A percentile compares a stretch with the other conserved stretches of the same genome.
These are phyloP conservation scores for Pseudocercospora vitis DNA, from an alignment of 2,329 filamentous ascomycete genomes.

Conservation along the genomic window DNA sequence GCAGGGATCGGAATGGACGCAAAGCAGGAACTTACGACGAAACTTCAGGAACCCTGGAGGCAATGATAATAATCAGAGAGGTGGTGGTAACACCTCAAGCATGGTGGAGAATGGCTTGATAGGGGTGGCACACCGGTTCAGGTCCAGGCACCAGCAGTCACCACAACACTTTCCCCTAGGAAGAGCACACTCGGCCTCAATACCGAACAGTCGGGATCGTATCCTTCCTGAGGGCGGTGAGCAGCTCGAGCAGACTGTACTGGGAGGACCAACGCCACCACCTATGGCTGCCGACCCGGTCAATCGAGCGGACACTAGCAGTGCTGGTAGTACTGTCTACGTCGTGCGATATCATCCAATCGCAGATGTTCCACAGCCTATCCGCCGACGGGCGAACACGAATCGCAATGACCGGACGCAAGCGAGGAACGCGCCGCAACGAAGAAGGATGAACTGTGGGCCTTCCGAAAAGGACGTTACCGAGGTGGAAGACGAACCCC, in stretches of 20 bases:
- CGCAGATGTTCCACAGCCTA: slow-evolving; percentile 46
- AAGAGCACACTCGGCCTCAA: slow-evolving; percentile 32
- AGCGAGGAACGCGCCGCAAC: slow-evolving; percentile 6
- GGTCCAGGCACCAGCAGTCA: slow-evolving; percentile 27
- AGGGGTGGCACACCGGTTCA: slow-evolving; percentile 31
- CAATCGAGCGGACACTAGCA: slow-evolving; percentile 61
- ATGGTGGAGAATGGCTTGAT: slow-evolving; percentile 31
- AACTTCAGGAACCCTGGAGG: slow-evolving; percentile 35
- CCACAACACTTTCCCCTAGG: slow-evolving; percentile 37
- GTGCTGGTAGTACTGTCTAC: slow-evolving; percentile 64
- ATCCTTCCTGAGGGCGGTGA: slow-evolving; percentile 4
- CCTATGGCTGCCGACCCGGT: slow-evolving; percentile 55
- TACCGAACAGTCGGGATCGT: slow-evolving; percentile 19
- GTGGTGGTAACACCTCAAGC: slow-evolving; percentile 27
- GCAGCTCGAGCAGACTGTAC: slow-evolving; percentile 2
- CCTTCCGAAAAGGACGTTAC: slow-evolving; percentile 31
- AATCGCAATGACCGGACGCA: slow-evolving; percentile 23
- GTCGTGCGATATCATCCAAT: slow-evolving; percentile 62
- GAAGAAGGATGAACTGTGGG: slow-evolving; percentile 9
- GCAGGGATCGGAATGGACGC: slow-evolving; percentile 55
- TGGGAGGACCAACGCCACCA: slow-evolving; percentile 43
- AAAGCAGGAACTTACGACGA: slow-evolving; percentile 42
- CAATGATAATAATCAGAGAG: slow-evolving; percentile 32
- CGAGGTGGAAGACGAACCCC: slow-evolving; percentile 27
- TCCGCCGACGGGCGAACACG: slow-evolving; percentile 31